These are phyloP conservation scores for Calcarisporium arbuscula DNA, from an alignment of 2,329 filamentous ascomycete species.

Conservation along the genomic window DNA sequence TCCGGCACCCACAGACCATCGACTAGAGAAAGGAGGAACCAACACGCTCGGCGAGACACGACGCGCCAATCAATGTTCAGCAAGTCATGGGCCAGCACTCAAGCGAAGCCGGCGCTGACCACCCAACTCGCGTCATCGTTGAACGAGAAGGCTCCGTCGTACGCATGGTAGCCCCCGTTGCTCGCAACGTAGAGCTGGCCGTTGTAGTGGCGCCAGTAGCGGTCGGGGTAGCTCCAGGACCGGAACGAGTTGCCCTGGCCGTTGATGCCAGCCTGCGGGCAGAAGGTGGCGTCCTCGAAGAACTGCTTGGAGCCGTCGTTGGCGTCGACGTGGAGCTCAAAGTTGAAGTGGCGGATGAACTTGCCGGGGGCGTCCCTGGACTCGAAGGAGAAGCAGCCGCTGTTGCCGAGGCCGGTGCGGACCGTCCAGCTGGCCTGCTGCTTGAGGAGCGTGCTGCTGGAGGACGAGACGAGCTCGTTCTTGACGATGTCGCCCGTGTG, in stretches of 20 bases:
- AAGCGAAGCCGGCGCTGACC: too few relatives aligned
- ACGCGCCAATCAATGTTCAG: too few relatives aligned
- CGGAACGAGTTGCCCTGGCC: constrained; percentile 46
- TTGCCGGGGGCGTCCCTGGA: constrained; percentile 50
- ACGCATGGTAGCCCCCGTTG: too few relatives aligned
- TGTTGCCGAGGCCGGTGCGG: constrained; percentile 48
- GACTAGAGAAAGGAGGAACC: too few relatives aligned
- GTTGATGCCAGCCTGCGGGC: constrained; percentile 44
- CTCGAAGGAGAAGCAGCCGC: constrained; percentile 55
- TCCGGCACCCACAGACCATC: too few relatives aligned
- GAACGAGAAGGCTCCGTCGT: too few relatives aligned
- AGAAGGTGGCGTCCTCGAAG: constrained; percentile 58
- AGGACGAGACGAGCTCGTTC: constrained; percentile 47
- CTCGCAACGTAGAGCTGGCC: too few relatives aligned
- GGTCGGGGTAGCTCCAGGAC: constrained; percentile 54
- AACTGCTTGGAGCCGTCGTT: constrained; percentile 52
- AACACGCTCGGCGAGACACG: too few relatives aligned
- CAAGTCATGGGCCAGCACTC: too few relatives aligned
- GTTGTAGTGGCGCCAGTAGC: constrained; percentile 49
- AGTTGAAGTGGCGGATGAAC: constrained; percentile 51
- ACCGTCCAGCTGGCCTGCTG: constrained; percentile 48
- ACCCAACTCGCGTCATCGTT: too few relatives aligned
- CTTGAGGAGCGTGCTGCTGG: constrained; percentile 42
- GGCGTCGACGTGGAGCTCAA: constrained; percentile 40
- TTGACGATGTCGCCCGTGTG: constrained; percentile 45